Evolutionary conservation across 805 yeast genomes (phyloP), one percentile per base, ranked within the genome.

Genomic region (Teunomyces gatunensis): DNA sequence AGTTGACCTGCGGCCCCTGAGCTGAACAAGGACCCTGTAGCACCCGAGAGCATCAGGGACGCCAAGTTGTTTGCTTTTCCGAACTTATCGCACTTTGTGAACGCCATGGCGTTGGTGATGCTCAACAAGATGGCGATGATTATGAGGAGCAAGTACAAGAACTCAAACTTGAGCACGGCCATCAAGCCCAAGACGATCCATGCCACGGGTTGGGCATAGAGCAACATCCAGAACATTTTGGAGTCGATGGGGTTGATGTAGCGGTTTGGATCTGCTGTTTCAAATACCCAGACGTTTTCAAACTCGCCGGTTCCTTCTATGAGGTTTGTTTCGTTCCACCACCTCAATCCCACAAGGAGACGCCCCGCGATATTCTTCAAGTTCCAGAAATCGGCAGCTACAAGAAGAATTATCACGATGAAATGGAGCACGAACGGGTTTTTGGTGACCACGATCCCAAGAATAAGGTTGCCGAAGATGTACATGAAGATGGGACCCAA

Each of bases 341-440:
- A 92, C 54, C 95, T 77, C 53, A 94, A 74, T 0, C 97, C 98
- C 4, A 94, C 97, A 47, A 92, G 67, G 47, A 89, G 77, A 49
- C 98, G 73, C 1, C 99, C 99, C 17, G 96, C 76, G 21, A 92
- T 87, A 65, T 92, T 92, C 62, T 92, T 94, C 20, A 89, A 83
- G 60, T 88, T 86, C 95, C 97, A 92, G 60, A 92, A 92, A 64
- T 92, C 99, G 1, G 89, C 89, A 0, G 96, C 87, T 17, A 89
- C 75, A 15, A 90, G 69, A 13, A 94, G 69, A 2, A 91, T 81
- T 18, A 89, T 83, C 5, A 83, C 64, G 12, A 92, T 90, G 73
- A 94, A 92, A 57, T 89, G 81, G 35, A 89, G 72, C 11, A 88
- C 85, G 60, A 56, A 58, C 54, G 78, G 78, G 45, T 77, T 77